These are phyloP conservation scores for Kodamaea leandrae DNA, from an alignment of 805 yeast species.

Conservation along the genomic window DNA sequence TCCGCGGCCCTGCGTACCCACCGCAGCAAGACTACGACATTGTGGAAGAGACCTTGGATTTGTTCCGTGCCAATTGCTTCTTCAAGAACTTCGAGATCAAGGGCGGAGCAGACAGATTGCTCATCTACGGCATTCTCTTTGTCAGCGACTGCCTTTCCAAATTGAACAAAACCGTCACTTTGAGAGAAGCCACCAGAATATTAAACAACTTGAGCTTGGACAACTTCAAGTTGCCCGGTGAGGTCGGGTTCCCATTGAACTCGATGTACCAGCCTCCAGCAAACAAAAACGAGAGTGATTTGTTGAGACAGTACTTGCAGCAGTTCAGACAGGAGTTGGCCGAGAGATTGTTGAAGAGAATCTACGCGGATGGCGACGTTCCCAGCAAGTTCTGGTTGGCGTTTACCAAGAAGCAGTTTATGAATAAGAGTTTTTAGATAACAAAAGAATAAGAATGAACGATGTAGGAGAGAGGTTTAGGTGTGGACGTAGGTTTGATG, in stretches of 20 bases:
- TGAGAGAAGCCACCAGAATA: conserved; percentile 60
- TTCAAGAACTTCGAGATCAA: conserved; percentile 96
- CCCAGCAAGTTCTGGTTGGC: conserved; percentile 97
- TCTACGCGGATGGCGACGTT: conserved; percentile 57
- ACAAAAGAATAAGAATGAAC: too few relatives aligned
- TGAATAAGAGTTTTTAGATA: conserved; percentile 81
- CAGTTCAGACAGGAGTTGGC: conserved; percentile 96
- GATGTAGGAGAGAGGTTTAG: neutral
- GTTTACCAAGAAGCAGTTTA: conserved; percentile 89
- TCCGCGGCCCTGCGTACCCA: conserved; percentile 85
- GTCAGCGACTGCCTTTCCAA: conserved; percentile 79
- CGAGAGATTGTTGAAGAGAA: conserved; percentile 68
- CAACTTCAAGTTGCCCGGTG: conserved; percentile 90
- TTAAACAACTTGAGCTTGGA: conserved; percentile 86
- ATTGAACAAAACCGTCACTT: conserved; percentile 47
- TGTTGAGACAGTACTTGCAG: conserved; percentile 75
- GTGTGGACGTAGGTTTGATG: neutral
- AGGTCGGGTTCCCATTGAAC: conserved; percentile 89
- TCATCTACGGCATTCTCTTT: conserved; percentile 90
- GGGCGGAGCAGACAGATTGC: conserved; percentile 88
- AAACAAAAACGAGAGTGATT: conserved; percentile 71
- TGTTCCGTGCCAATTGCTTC: conserved; percentile 93
- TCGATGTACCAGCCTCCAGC: conserved; percentile 71
- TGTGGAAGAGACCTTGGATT: conserved; percentile 84
- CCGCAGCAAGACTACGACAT: conserved; percentile 80